Evolutionary conservation across 257 asterid genomes (phyloP), one percentile per base, ranked within the genome.

Genomic region (Solanum chaucha): DNA sequence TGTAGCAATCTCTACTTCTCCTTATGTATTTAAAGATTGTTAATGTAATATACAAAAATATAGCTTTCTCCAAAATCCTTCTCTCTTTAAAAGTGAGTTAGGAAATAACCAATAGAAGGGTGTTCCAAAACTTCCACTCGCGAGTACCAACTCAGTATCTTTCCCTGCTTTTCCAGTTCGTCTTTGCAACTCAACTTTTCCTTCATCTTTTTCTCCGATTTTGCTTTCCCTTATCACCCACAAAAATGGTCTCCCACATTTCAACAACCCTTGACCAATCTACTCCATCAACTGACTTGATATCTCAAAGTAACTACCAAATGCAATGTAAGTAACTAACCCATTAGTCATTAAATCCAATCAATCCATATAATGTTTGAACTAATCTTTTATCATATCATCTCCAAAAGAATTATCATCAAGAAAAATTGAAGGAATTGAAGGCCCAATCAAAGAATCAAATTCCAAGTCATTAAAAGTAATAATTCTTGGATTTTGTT

Each of bases 141-240:
- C 4, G 87, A 88, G 36, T 89, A 86, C 90, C 90, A 90, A 14
- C 67, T 86, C 4, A 88, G 87, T 35, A 88, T 86, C 20, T 41
- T 30, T 13, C 89, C 92, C 14, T 40, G 58, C 26, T 88, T 74
- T 84, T 75, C 83, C 75, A 88, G 8, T 74, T 77, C 86, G 2
- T 89, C 61, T 87, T 81, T 82, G 40, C 88, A 86, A 34, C 87
- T 86, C 28, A 78, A 20, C 19, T 24, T 84, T 19, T 84, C 88
- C 0, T 83, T n/a, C 64, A 17, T 1, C 87, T 3, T 46, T 72
- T 19, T 19, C 2, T 24, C 2, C 4, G 3, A 10, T 36, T 14
- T 48, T 5, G 0, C 59, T 2, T 5, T 48, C 59, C 59, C 7
- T 15, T 48, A 48, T 48, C 59, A 48, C 59, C 59, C 22, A 48